Conservation (phyloP, 768 basidiomycete genomes). For the Calocera viscosa region DNA sequence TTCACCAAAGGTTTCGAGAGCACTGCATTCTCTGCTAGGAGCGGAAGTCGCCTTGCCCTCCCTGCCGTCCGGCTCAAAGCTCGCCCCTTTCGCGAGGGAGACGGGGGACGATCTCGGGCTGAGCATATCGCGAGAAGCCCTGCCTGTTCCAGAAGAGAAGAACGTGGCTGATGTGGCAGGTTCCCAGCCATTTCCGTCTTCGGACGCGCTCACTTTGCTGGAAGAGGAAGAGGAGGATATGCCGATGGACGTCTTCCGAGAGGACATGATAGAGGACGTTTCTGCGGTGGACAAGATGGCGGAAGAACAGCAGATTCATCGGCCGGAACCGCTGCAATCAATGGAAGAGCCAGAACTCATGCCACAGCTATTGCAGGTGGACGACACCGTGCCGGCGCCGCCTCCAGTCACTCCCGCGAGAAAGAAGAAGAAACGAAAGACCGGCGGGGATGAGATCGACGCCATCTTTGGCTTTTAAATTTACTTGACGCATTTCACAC, state of each 20-base stretch:
- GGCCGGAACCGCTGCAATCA: too few species aligned
- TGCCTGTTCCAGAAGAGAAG: neutral
- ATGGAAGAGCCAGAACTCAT: too few species aligned
- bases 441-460: neutral
- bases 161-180: neutral
- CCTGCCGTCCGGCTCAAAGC: neutral
- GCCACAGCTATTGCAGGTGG: too few species aligned
- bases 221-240: neutral
- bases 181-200: neutral
- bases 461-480: neutral
- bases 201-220: neutral
- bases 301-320: neutral
- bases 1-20: neutral
- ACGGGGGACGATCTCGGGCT: neutral
- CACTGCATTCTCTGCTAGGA: neutral
- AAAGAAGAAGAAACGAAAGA: neutral
- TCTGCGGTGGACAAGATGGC: neutral
- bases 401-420: neutral
- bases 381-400: neutral
- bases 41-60: neutral
- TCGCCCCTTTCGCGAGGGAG: neutral
- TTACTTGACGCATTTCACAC: neutral
- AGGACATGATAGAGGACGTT: neutral
- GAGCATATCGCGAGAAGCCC: neutral
- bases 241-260: neutral